phyloP scores from a whole-genome alignment of 2,329 filamentous ascomycete species.

The Leptographium wingfieldii region DNA sequence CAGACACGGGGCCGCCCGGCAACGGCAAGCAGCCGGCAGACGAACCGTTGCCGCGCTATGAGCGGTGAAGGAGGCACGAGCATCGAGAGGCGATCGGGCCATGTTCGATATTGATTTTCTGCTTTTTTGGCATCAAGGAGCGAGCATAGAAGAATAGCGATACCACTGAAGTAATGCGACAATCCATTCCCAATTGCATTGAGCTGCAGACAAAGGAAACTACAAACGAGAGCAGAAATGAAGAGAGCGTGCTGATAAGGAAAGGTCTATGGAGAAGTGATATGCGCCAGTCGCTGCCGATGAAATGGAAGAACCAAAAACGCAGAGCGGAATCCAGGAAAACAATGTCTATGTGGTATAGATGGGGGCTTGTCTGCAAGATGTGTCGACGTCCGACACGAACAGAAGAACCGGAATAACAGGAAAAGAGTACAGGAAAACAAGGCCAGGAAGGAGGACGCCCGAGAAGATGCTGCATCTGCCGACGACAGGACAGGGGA shows the following conservation, averaged over 20 bases:
- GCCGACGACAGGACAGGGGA: no score
- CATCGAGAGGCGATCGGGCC: no score
- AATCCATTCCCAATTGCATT: no score
- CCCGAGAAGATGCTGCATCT: not conserved
- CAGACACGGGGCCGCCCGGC: not conserved
- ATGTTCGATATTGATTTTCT: not conserved
- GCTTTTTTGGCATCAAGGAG: not conserved
- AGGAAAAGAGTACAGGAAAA: not conserved
- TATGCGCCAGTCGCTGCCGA: not conserved
- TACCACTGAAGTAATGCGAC: no score
- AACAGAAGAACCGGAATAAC: not conserved
- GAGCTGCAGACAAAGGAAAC: not conserved
- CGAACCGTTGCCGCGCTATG: conserved; percentile 20
- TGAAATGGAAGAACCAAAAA: not conserved
- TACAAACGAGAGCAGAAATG: no score
- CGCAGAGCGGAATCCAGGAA: not conserved
- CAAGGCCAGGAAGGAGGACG: not conserved
- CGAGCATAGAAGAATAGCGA: not conserved
- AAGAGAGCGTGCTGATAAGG: not conserved
- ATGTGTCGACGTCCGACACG: not conserved
- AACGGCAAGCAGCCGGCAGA: not conserved
- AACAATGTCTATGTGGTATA: not conserved
- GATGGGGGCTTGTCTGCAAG: not conserved
- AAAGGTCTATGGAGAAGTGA: not conserved
- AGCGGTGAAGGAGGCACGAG: conserved; percentile 11